Percentiles rank a stretch among this genome's conserved stretches.
phyloP scores from a whole-genome alignment of 2,329 filamentous ascomycete species.

The Colletotrichum simmondsii region DNA sequence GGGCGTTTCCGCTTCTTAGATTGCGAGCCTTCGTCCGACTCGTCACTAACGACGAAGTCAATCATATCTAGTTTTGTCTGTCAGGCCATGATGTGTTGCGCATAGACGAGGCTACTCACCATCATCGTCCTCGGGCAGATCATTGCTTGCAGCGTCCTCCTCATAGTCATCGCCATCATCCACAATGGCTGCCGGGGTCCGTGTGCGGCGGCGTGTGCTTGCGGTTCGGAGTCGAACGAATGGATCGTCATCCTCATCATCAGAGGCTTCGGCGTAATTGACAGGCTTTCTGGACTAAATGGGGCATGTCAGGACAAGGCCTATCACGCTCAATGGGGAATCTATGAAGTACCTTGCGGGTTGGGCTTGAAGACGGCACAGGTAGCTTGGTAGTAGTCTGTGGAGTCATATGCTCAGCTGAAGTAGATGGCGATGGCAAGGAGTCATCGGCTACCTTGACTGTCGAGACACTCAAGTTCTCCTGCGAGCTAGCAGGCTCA shows the following conservation, averaged over 20 bases:
- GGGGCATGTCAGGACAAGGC: not conserved
- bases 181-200: slow-evolving; percentile 69
- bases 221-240: slow-evolving; percentile 61
- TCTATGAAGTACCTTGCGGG: slow-evolving; percentile 72
- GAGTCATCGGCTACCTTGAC: slow-evolving; percentile 64
- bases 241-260: slow-evolving; percentile 82
- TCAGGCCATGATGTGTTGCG: slow-evolving; percentile 20
- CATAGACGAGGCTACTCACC: slow-evolving; percentile 57
- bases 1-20: slow-evolving; percentile 83
- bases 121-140: slow-evolving; percentile 70
- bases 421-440: slow-evolving; percentile 52
- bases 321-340: not conserved
- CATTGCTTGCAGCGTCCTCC: slow-evolving; percentile 72
- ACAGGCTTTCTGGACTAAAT: slow-evolving; percentile 66
- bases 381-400: slow-evolving; percentile 56
- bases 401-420: slow-evolving; percentile 53
- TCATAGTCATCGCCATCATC: slow-evolving; percentile 79
- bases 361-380: slow-evolving; percentile 73
- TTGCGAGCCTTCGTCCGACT: slow-evolving; percentile 75
- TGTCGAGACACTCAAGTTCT: slow-evolving; percentile 63
- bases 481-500: slow-evolving; percentile 75
- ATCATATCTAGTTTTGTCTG: slow-evolving; percentile 69
- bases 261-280: slow-evolving; percentile 88
- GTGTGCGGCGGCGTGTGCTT: slow-evolving; percentile 51
- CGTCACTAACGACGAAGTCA: slow-evolving; percentile 89